Base-by-base conservation (phyloP, 169 alveolate species). In the Plasmodium knowlesi region DNA sequence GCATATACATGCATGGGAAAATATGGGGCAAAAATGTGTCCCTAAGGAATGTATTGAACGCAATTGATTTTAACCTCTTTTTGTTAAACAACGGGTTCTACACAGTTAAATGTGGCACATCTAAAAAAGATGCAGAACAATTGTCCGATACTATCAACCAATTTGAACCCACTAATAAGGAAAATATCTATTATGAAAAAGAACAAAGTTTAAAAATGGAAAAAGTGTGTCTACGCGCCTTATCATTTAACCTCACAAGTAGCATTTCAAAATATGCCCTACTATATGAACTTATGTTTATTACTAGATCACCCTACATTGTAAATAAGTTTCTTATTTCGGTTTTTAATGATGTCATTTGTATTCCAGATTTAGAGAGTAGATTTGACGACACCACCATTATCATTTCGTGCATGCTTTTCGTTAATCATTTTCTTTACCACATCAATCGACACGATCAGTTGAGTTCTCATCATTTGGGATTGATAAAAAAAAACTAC, bases 381-480 rank as follows among this genome's bases (percentile, higher is more conserved):
- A 78, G 81, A 32, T 88, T 78, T 61, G 72, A 76, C 30, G 94
- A 88, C 81, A 22, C 53, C 9, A 83, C 46, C 46, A 88, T 88
- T 88, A 82, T 88, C 32, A 78, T 88, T 16, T 88, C 94, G 5
- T 88, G 94, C 25, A 78, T 88, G 30, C 28, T 88, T 78, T 88
- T 88, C 78, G 94, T 88, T 57, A 88, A 88, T 67, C 94, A 88
- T 72, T 88, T 88, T 79, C 46, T 88, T 43, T 88, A 88, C 71
- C 89, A 88, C 32, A 78, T 88, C 70, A 78, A 78, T 79, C 88
- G 70, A 3, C 12, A 72, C 25, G 41, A 37, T 78, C 79, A 78
- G 30, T 54, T 54, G 39, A 61, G 43, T 32, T 78, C 86, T 12
- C 54, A 19, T 16, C 71, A 28, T 28, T 39, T 78, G 30, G 37